Evolutionary conservation across 129 eudicot species (phyloP), one percentile per base, ranked within the genome.

Genomic region (Helichrysum umbraculigerum): DNA sequence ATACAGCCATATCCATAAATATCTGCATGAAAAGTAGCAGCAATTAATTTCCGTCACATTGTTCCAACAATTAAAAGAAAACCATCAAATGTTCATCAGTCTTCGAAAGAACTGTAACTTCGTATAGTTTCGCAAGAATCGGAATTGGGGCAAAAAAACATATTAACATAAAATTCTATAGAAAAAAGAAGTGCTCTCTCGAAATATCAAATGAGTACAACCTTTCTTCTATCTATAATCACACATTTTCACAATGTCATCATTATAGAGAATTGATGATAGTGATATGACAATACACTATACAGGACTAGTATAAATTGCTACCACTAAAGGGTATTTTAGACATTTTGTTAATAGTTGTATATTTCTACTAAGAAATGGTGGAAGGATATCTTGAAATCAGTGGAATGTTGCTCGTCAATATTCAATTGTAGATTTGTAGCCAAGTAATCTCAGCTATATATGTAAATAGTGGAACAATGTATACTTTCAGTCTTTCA

Each of bases 1-100:
- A 71, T 28, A 93, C 96, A 41, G 97, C 97, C 97, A 90, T 88
- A 85, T 93, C 98, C 78, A 93, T 54, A 76, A 93, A 93, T 78
- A 90, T 88, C 97, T 93, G 88, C 86, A 88, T 37, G 15, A 66
- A 30, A 78, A 10, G 19, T 32, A 32, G 25, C 21, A 66, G 12
- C 63, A 16, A n/a, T 34, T 12, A 12, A 30, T 25, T 16, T 29
- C 22, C n/a, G 8, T n/a, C 22, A n/a, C 60, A 54, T 54, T 17
- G 60, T 54, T 54, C 60, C 60, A 54, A 54, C 60, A 54, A 54
- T 54, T 54, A 54, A 54, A 25, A 54, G 21, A 54, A 52, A 54
- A 54, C 21, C 60, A 54, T 54, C 60, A 54, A 54, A 54, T 19
- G 9, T 52, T 54, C 60, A 54, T 54, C 60, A n/a, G 60, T 54